Base-by-base conservation (phyloP, 495 filamentous ascomycete genomes). In the Xylaria palmicola region DNA sequence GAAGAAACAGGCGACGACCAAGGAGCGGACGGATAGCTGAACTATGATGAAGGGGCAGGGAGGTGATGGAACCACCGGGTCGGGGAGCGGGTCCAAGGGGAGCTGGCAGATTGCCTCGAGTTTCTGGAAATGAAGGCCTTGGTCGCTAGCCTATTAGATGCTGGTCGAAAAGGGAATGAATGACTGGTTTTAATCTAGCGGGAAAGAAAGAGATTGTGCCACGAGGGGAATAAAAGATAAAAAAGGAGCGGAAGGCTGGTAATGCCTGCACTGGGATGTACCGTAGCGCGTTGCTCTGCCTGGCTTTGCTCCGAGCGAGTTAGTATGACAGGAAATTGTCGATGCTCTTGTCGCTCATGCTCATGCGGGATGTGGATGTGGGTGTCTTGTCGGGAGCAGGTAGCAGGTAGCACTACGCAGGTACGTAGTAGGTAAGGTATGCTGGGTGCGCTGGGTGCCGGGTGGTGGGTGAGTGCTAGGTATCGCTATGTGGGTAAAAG, bases 91-190 rank as follows among this genome's bases (percentile, higher is more conserved):
- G 69, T 72, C 64, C 39, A 57, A 56, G 60, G 69, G 67, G 60
- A 62, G 60, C 60, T 62, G 60, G 60, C 22, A 62, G 60, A 62
- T 62, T 62, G 45, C 61, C 36, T 65, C 68, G 62, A 65, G 64
- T 65, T 68, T 69, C 67, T 69, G 64, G 69, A 69, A 72, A 64
- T 69, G 59, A 65, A 65, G 62, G 60, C 63, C 45, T 65, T 67
- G 64, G 65, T 62, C 68, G 52, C 69, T 72, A 72, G 69, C 61
- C 62, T 66, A 69, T 69, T 64, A 65, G 62, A 66, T 52, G 62
- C 51, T 50, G 51, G 65, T 64, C 49, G 67, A 68, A 62, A 72
- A 72, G 67, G 69, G 69, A 72, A 68, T 69, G 69, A 72, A 68
- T 69, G 69, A 72, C 67, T 63, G 60, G 67, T 66, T 69, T 62